A percentile compares a stretch with the other conserved stretches of the same genome.
Evolutionary conservation across 768 basidiomycete species (phyloP).

Genomic region (Calocera viscosa): DNA sequence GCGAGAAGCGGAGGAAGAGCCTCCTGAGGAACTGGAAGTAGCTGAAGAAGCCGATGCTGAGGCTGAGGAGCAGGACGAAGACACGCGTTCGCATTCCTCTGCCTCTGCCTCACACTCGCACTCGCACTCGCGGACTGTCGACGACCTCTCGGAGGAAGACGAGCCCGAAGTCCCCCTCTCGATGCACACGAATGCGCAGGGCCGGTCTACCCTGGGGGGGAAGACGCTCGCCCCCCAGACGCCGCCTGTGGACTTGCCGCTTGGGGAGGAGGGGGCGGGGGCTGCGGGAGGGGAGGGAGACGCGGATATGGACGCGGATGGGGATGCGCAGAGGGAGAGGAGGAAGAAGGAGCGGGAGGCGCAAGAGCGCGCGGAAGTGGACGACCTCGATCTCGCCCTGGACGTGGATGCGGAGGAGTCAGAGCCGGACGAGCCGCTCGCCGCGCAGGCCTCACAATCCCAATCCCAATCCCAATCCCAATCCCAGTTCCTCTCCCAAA

Average conservation of each 20-base stretch:
- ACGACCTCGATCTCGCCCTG: constrained; percentile 3
- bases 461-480: not conserved
- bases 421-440: not conserved
- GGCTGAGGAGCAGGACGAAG: not conserved
- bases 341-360: not conserved
- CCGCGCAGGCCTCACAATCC: not conserved
- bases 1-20: not conserved
- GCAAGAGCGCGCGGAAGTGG: not conserved
- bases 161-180: constrained; percentile 2
- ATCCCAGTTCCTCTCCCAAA: not conserved
- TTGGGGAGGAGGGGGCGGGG: not conserved
- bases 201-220: not conserved
- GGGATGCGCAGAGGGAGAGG: not conserved
- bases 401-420: constrained; percentile 3
- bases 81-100: not conserved
- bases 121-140: not conserved
- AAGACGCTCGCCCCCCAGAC: not conserved
- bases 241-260: not conserved
- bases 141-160: constrained; percentile 2
- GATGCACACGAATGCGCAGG: constrained; percentile 2
- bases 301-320: not conserved
- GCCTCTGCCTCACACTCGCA: not conserved
- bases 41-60: not conserved
- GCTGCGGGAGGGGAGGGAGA: not conserved
- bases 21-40: too few relatives aligned